A percentile compares a stretch with the other conserved stretches of the same genome.
Conservation (phyloP, 2,329 filamentous ascomycete genomes). For the Neophaeococcomyces aloes region DNA sequence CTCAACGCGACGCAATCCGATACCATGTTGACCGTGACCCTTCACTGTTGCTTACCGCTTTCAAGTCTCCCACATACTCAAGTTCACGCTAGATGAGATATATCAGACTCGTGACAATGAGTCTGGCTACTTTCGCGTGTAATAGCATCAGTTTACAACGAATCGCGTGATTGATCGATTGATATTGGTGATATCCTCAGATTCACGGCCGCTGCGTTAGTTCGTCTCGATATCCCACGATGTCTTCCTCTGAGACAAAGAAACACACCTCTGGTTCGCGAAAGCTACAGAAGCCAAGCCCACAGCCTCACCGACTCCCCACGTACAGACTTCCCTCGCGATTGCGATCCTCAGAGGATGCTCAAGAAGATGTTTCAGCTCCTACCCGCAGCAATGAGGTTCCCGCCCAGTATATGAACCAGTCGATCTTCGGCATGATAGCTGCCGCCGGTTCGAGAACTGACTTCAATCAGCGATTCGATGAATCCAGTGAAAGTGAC, state of each 20-base stretch:
- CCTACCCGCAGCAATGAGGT: constrained; percentile 33
- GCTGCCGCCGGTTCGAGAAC: constrained; percentile 74
- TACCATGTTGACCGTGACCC: background rate
- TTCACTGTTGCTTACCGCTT: constrained; percentile 2
- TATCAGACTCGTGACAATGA: background rate
- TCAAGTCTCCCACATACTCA: background rate
- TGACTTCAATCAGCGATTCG: constrained; percentile 72
- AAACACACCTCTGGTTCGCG: constrained; percentile 33
- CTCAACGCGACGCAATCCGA: background rate
- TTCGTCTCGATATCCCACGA: constrained; percentile 11
- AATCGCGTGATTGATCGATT: background rate
- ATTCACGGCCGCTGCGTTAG: background rate
- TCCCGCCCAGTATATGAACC: constrained; percentile 65
- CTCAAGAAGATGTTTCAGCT: constrained; percentile 50
- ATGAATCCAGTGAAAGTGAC: constrained; percentile 74
- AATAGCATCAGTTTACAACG: background rate
- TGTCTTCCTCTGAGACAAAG: constrained; percentile 32
- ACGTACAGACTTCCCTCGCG: constrained; percentile 48
- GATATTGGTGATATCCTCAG: background rate
- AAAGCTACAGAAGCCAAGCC: constrained; percentile 34
- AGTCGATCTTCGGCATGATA: constrained; percentile 88
- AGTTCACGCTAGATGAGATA: background rate
- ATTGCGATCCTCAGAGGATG: constrained; percentile 49
- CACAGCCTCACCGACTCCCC: constrained; percentile 32
- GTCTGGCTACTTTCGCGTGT: background rate